Base-by-base conservation (phyloP, 2,329 filamentous ascomycete species). In the Fusarium decemcellulare region DNA sequence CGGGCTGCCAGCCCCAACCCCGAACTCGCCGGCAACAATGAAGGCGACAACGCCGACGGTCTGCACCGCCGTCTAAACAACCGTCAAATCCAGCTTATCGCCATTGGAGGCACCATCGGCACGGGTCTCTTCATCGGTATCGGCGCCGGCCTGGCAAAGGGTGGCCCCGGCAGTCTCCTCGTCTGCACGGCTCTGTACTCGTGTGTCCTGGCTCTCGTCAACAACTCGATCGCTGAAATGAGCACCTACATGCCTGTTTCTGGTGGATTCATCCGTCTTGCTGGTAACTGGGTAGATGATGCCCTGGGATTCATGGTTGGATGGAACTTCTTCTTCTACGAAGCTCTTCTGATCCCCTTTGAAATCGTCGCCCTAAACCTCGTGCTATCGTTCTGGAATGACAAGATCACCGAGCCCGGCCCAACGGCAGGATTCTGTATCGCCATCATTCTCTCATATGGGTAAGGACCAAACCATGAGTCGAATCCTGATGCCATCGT, bases 261-360 rank as follows among this genome's bases (percentile, higher is more conserved):
- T 4, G 69, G 68, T 8, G 69, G 68, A 8, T 72, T 72, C 6
- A 67, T 71, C 15, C 68, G 68, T 30, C 68, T 71, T 15, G 68
- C 68, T 15, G 68, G 68, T 7, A 48, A 65, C 10, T 72, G 69
- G 69, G 69, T 72, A 14, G 69, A 72, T 8, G 69, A 72, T 5
- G 69, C 69, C 9, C 53, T 72, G 0, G 69, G 69, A 14, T 72
- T 72, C 36, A 75, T 76, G 71, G 71, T 73, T 5, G 76, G 76
- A 2, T 78, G 74, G 74, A 78, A 79, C 68, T 79, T 76, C 63
- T 79, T 78, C 63, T 63, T 78, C 43, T 78, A 76, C 18, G 76
- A 78, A 62, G 77, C 76, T 11, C 63, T 78, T 11, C 55, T 77
- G 37, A 77, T 78, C 18, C 76, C 76, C 5, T 79, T 78, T 60